Evolutionary conservation across 139 green algal genomes (phyloP).

Genomic region (Tetradesmus obliquus): DNA sequence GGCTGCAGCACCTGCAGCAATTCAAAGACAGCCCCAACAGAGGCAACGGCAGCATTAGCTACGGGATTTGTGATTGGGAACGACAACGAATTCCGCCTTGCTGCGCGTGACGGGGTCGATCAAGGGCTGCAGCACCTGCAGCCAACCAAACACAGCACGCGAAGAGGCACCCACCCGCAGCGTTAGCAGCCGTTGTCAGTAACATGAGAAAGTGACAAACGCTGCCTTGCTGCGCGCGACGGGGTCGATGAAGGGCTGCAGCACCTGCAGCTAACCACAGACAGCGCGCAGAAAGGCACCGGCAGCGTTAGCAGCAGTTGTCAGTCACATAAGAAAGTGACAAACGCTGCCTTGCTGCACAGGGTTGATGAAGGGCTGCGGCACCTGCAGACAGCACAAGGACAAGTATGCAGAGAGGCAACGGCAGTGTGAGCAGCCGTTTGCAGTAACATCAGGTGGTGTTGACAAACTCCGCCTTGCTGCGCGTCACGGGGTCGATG

Average conservation of each 20-base stretch:
- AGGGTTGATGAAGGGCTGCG: constrained; percentile 21
- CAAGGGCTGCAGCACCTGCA: constrained; percentile 35
- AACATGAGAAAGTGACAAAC: too few relatives aligned
- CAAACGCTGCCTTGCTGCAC: constrained; percentile 24
- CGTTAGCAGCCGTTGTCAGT: too few relatives aligned
- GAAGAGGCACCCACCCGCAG: background rate
- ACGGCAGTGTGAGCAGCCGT: too few relatives aligned
- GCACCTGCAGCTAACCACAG: too few relatives aligned
- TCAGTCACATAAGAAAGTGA: too few relatives aligned
- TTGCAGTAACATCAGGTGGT: too few relatives aligned
- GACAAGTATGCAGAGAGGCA: too few relatives aligned
- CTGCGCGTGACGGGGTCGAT: constrained; percentile 24
- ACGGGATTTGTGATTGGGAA: background rate
- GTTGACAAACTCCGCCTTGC: background rate
- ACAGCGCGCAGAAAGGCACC: too few relatives aligned
- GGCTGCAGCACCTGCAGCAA: constrained; percentile 16
- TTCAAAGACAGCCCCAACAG: too few relatives aligned
- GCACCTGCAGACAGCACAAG: background rate
- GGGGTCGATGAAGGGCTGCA: constrained; percentile 28
- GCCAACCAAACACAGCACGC: background rate
- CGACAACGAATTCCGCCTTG: constrained; percentile 23
- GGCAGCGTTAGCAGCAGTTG: too few relatives aligned
- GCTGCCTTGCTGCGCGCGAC: constrained; percentile 22
- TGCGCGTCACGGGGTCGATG: too few relatives aligned
- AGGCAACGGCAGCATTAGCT: too few relatives aligned